phyloP scores from a whole-genome alignment of 306 rosid genomes.

The Spatholobus suberectus region DNA sequence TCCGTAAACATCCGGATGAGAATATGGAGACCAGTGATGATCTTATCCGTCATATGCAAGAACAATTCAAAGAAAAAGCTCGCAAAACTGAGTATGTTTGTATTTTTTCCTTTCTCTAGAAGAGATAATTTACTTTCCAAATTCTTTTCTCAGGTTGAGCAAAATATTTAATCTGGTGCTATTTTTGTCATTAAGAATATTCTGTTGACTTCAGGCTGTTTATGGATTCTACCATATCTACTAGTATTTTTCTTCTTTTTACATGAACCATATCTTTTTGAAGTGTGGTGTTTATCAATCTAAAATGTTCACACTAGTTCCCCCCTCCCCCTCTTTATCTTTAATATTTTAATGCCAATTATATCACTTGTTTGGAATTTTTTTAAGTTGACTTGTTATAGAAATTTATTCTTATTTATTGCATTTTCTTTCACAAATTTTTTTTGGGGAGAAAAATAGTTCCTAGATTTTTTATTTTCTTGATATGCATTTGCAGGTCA shows the following conservation, averaged over 20 bases:
- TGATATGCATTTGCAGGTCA: slow-evolving; percentile 66
- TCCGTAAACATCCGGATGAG: slow-evolving; percentile 75
- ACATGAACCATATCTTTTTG: slow-evolving; percentile 14
- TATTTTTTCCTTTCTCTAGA: slow-evolving; percentile 24
- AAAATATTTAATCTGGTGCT: slow-evolving; percentile 11
- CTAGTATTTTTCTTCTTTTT: slow-evolving; percentile 27
- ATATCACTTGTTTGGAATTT: neutral
- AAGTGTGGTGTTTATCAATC: slow-evolving; percentile 31
- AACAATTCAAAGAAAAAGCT: slow-evolving; percentile 96
- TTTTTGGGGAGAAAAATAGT: neutral
- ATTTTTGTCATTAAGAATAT: slow-evolving; percentile 30
- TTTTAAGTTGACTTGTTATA: slow-evolving; percentile 28
- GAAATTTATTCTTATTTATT: slow-evolving; percentile 2
- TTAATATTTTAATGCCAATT: neutral
- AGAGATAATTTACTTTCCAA: slow-evolving; percentile 31
- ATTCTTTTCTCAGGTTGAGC: slow-evolving; percentile 19
- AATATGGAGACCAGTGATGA: slow-evolving; percentile 95
- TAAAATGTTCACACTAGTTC: slow-evolving; percentile 9
- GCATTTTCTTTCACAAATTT: slow-evolving; percentile 8
- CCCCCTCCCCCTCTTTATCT: neutral
- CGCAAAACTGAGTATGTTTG: slow-evolving; percentile 88
- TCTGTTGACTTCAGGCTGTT: slow-evolving; percentile 30
- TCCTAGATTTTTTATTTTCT: neutral
- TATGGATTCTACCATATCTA: slow-evolving; percentile 21
- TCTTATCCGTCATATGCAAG: slow-evolving; percentile 96